Conservation (phyloP, 164 flowering plant genomes). For the Magnolia kwangsiensis region DNA sequence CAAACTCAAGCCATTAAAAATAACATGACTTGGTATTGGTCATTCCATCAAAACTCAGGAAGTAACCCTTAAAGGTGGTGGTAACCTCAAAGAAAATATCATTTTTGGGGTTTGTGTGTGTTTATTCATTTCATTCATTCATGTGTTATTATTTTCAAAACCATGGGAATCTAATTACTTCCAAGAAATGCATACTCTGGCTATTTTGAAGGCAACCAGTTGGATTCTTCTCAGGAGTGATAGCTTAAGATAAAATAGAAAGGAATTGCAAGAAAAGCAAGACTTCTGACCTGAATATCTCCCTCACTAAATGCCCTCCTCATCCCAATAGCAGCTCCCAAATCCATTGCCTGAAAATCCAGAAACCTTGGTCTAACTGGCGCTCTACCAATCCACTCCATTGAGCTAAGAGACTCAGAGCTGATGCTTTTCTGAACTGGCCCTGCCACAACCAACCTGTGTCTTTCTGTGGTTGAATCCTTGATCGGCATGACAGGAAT, state of each 20-base stretch:
- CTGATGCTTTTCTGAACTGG: conserved; percentile 66
- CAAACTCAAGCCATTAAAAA: no score
- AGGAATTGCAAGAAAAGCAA: neutral
- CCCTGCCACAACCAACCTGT: conserved; percentile 18
- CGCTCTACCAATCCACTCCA: conserved; percentile 53
- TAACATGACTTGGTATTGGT: no score
- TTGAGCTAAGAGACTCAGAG: conserved; percentile 62
- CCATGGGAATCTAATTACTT: neutral
- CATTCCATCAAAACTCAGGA: no score
- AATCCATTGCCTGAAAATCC: conserved; percentile 60
- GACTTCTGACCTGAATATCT: conserved; percentile 76
- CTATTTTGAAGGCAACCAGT: neutral
- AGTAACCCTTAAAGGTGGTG: no score
- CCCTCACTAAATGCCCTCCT: conserved; percentile 95
- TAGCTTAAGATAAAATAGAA: neutral
- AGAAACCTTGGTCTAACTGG: conserved; percentile 50
- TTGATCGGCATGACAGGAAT: conserved; percentile 35
- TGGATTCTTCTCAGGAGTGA: neutral
- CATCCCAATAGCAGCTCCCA: conserved; percentile 72
- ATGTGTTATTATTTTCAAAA: neutral
- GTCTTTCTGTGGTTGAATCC: conserved; percentile 27
- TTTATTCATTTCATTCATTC: no score
- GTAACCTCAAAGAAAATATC: no score
- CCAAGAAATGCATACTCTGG: neutral
- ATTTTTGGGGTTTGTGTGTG: no score